Percentiles rank a stretch among this genome's conserved stretches.
phyloP scores from a whole-genome alignment of 2,329 filamentous ascomycete genomes.

The Didymella arachidicola region DNA sequence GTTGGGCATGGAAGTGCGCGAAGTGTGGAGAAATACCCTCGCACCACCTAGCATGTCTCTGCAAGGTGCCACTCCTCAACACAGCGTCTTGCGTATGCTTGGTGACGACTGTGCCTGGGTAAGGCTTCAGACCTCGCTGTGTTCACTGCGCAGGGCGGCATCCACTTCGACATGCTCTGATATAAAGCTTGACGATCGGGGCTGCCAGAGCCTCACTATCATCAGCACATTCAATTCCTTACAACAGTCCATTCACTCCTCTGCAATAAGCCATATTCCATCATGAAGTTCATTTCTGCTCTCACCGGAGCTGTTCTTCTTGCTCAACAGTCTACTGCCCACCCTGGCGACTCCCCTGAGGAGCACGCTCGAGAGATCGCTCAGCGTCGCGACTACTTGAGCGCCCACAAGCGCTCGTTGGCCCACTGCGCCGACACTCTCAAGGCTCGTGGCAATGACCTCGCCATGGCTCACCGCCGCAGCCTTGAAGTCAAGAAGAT shows the following conservation, averaged over 20 bases:
- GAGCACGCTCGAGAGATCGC: conserved; percentile 47
- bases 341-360: conserved; percentile 48
- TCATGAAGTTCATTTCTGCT: conserved; percentile 37
- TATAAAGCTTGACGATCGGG: conserved; percentile 14
- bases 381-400: conserved; percentile 48
- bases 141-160: not conserved
- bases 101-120: conserved; percentile 20
- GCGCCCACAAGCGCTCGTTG: conserved; percentile 51
- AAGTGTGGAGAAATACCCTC: not conserved
- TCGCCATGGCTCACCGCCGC: conserved; percentile 54
- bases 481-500: conserved; percentile 51
- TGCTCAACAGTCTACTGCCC: conserved; percentile 42
- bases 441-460: conserved; percentile 51
- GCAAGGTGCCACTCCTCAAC: conserved; percentile 9
- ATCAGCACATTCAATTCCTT: conserved; percentile 13
- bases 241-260: conserved; percentile 12
- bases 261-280: conserved; percentile 11
- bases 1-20: not conserved
- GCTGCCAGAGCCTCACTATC: not conserved
- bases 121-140: conserved; percentile 5
- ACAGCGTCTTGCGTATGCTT: conserved; percentile 20
- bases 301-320: conserved; percentile 39
- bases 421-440: conserved; percentile 52
- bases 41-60: not conserved
- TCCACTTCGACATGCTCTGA: not conserved